Evolutionary conservation across 1,284 basidiomycete genomes (phyloP), one percentile per base, ranked within the genome.

Genomic region (Cutaneotrichosporon sp.): DNA sequence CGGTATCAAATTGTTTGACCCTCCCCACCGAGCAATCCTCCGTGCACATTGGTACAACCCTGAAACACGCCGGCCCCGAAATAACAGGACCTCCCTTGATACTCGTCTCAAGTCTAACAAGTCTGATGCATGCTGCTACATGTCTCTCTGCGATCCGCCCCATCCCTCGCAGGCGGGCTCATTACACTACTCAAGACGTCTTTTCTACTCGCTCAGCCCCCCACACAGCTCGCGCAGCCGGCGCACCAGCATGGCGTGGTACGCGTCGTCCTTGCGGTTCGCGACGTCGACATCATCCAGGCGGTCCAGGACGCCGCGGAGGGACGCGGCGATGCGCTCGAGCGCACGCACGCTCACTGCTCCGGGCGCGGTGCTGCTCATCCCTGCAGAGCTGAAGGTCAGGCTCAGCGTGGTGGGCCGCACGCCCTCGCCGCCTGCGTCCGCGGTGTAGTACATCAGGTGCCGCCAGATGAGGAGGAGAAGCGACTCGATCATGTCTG

Each of bases 401-500:
- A 70, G 52, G 29, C 71, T 69, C 36, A 79, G 63, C 53, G 73
- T 70, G 59, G 69, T 68, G 8, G 75, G 72, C 57, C 72, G 65
- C 24, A 74, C 65, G 14, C 58, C 45, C 14, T 56, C 62, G 11
- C 62, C 60, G 46, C 67, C 71, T 27, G 73, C 72, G 49, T 79
- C 74, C 56, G 76, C 76, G 57, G 81, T 77, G 74, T 81, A 84
- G 69, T 80, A 81, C 20, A 86, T 83, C 42, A 95, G 74, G 74
- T 97, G 94, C 34, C 92, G 84, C 88, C 91, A 95, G 13, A 93
- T 82, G 6, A 97, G 82, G 7, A 97, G 83, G 8, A 97, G 81
- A 8, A 92, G 79, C 82, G 94, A 89, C 79, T 97, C 93, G 53
- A 89, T 81, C 51, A 88, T 87, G 66, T 87, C 91, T 89, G 67